A percentile compares a stretch with the other conserved stretches of the same genome.
Conservation (phyloP, 495 filamentous ascomycete genomes). For the Niebla homalea region DNA sequence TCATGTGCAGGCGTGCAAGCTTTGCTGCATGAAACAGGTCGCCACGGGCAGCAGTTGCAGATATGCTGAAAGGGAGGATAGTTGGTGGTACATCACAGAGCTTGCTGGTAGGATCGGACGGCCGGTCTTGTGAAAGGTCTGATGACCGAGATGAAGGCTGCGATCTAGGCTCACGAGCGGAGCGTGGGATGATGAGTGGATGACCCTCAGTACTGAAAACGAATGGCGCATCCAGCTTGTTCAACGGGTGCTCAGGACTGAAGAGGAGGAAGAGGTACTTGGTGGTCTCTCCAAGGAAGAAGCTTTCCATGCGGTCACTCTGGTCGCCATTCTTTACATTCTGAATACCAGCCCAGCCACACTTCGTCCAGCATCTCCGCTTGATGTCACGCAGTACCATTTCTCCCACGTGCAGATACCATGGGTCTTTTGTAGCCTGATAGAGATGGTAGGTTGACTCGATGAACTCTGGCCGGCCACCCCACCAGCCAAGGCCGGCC, state of each 20-base stretch:
- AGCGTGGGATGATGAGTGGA: conserved; percentile 68
- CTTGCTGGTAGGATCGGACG: neutral
- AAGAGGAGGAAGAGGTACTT: conserved; percentile 92
- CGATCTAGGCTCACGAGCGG: neutral
- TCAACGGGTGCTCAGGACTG: conserved; percentile 72
- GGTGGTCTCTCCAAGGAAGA: conserved; percentile 90
- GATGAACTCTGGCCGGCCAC: conserved; percentile 86
- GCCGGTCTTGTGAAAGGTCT: too few species aligned
- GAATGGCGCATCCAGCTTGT: conserved; percentile 70
- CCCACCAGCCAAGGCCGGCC: conserved; percentile 83
- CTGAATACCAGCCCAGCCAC: conserved; percentile 91
- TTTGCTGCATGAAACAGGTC: conserved; percentile 87
- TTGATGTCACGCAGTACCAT: conserved; percentile 87
- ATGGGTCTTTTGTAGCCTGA: conserved; percentile 83
- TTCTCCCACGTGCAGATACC: conserved; percentile 91
- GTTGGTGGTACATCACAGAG: conserved; percentile 47
- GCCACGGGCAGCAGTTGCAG: conserved; percentile 65
- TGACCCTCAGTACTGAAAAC: conserved; percentile 96
- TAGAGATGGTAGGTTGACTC: conserved; percentile 93
- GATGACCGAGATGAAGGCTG: neutral
- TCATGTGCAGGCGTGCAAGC: conserved; percentile 66
- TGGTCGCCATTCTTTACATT: conserved; percentile 81
- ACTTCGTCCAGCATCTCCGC: conserved; percentile 80
- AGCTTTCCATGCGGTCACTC: conserved; percentile 96
- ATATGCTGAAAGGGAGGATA: conserved; percentile 51